Evolutionary conservation across 2,329 filamentous ascomycete species (phyloP).

Genomic region (Fusarium sp.): DNA sequence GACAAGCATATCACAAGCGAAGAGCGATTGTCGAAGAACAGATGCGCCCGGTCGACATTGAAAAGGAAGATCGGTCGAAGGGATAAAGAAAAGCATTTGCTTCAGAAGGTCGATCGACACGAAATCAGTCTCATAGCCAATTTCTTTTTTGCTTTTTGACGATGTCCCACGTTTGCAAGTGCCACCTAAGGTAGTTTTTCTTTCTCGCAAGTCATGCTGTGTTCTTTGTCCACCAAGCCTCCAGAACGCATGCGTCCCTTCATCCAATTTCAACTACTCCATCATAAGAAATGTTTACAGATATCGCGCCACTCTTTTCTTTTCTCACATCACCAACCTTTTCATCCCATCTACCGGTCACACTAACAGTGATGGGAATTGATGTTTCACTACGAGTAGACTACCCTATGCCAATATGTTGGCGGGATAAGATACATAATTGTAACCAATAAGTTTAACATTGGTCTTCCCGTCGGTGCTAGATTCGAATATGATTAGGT

Average conservation of each 20-base stretch:
- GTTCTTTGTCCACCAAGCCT: not conserved
- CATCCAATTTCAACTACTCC: not conserved
- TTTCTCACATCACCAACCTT: not conserved
- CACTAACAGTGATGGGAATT: not conserved
- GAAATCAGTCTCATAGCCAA: not conserved
- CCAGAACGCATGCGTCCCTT: not conserved
- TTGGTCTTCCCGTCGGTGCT: not conserved
- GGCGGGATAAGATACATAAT: not conserved
- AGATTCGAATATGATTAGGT: not conserved
- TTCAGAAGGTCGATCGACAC: not conserved
- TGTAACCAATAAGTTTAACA: too few species aligned
- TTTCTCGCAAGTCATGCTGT: too few species aligned
- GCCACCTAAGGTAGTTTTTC: accelerated
- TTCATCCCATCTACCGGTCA: not conserved
- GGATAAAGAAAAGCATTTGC: not conserved
- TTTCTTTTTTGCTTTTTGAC: too few species aligned
- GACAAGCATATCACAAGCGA: not conserved
- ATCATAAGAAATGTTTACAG: not conserved
- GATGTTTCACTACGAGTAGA: not conserved
- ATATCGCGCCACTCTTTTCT: not conserved
- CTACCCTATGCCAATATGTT: not conserved
- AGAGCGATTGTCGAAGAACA: not conserved
- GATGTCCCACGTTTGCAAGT: too few species aligned
- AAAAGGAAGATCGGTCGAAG: not conserved
- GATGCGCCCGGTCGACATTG: not conserved